Evolutionary conservation across 768 basidiomycete genomes (phyloP), one percentile per base, ranked within the genome.

Genomic region (Phlebiopsis flavidoalba): DNA sequence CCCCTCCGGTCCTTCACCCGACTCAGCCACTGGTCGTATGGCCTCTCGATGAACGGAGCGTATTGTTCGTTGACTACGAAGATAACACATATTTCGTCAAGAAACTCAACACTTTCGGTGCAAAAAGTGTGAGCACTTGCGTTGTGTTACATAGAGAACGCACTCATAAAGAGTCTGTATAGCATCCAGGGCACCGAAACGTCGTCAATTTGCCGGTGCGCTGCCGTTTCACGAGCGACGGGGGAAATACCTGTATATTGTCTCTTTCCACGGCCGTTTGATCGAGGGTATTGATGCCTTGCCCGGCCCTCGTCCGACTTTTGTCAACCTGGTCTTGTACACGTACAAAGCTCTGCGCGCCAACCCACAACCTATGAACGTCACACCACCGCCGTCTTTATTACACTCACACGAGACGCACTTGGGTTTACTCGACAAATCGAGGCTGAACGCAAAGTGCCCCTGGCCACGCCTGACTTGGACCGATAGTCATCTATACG

Each of bases 31-130:
- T 59, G 2, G 35, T 59, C 2, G 58, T 53, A 4, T 59, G 58
- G 58, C 58, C 58, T 1, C 31, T 59, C 1, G 24, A 48, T 14
- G 26, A 24, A 10, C 10, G 58, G 10, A 48, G 36, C 3, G 22
- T 59, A 1, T 49, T 59, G 4, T 59, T 59, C 17, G 58, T 31
- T 17, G 58, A 59, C 24, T 59, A 50, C 36, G 48, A 36, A 26
- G 47, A 51, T 21, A 59, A 59, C 50, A 51, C 58, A 7, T 59
- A 59, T 36, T 59, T 59, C 31, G 17, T 43, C 8, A 49, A 48
- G 12, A 35, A 59, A 31, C 31, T 59, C 3, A 17, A 49, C 8
- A n/a, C 35, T 8, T n/a, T 22, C 49, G 36, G 36, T 12, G 19
- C 12, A 15, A 17, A 50, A n/a, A 33, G 49, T n/a, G 58, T 59